Evolutionary conservation across 176 grass and related monocot genomes (phyloP).

Genomic region (Musa acuminata): DNA sequence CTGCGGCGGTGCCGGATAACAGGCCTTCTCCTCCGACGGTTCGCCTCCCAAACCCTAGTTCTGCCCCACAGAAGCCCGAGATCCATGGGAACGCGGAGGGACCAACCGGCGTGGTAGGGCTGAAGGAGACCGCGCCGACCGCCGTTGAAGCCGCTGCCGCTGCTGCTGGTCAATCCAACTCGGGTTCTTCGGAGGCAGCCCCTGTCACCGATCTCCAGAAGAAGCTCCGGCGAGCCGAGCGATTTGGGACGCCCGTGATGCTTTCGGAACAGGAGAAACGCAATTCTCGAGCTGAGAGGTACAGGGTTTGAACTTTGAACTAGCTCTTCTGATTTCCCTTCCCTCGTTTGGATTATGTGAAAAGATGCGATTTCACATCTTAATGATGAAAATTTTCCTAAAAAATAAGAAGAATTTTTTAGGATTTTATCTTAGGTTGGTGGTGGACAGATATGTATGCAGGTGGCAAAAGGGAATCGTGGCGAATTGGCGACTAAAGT

Average conservation of each 20-base stretch:
- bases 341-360: too few relatives aligned
- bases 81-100: neutral
- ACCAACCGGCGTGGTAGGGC: too few relatives aligned
- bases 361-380: too few relatives aligned
- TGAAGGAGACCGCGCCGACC: too few relatives aligned
- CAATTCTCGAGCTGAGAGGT: neutral
- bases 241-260: neutral
- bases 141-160: too few relatives aligned
- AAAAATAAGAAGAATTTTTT: too few relatives aligned
- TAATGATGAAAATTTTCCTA: too few relatives aligned
- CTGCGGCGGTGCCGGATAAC: neutral
- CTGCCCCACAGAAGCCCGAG: neutral
- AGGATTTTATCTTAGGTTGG: too few relatives aligned
- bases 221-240: neutral
- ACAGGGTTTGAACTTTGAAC: neutral
- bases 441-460: too few relatives aligned
- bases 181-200: neutral
- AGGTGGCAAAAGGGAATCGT: too few relatives aligned
- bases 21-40: neutral
- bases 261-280: neutral
- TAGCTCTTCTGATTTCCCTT: neutral
- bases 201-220: neutral
- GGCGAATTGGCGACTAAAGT: too few relatives aligned
- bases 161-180: neutral
- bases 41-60: conserved; percentile 33